Conservation (phyloP, 2,329 filamentous ascomycete genomes). For the Lasiodiplodia citricola region DNA sequence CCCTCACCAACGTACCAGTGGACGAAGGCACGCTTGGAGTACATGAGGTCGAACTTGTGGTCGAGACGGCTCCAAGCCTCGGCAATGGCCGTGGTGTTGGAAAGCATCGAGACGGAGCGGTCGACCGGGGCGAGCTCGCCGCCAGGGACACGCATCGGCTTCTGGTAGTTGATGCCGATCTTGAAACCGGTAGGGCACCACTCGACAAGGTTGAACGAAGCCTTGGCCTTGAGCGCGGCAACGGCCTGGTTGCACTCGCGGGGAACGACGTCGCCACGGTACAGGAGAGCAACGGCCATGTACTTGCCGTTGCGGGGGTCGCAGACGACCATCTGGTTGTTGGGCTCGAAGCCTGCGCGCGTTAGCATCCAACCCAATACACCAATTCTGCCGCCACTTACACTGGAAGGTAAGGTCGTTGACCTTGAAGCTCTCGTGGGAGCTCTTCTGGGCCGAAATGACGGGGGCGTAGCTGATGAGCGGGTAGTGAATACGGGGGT, state of each 20-base stretch:
- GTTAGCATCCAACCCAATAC: slow-evolving; percentile 61
- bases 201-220: slow-evolving; percentile 98
- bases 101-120: slow-evolving; percentile 98
- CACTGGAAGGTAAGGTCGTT: slow-evolving; percentile 77
- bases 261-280: slow-evolving; percentile 97
- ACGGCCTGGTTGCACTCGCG: slow-evolving; percentile 94
- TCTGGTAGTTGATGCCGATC: slow-evolving; percentile 99
- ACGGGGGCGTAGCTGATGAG: slow-evolving; percentile 95
- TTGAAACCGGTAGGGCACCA: slow-evolving; percentile 99
- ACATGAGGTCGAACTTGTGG: slow-evolving; percentile 99
- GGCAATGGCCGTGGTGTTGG: slow-evolving; percentile 97
- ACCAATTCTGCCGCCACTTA: slow-evolving; percentile 47
- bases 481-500: slow-evolving; percentile 99
- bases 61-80: slow-evolving; percentile 97
- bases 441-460: slow-evolving; percentile 91
- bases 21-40: slow-evolving; percentile 99
- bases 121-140: slow-evolving; percentile 97
- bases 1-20: slow-evolving; percentile 99
- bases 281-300: slow-evolving; percentile 98
- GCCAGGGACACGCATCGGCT: slow-evolving; percentile 93
- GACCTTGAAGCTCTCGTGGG: slow-evolving; percentile 93
- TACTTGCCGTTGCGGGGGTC: slow-evolving; percentile 99
- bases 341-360: slow-evolving; percentile 98
- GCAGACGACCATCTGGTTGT: slow-evolving; percentile 99
- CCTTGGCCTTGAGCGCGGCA: slow-evolving; percentile 97